These are phyloP conservation scores for Eragrostis tef DNA, from an alignment of 202 grass and related monocot genomes.

Conservation along the genomic window DNA sequence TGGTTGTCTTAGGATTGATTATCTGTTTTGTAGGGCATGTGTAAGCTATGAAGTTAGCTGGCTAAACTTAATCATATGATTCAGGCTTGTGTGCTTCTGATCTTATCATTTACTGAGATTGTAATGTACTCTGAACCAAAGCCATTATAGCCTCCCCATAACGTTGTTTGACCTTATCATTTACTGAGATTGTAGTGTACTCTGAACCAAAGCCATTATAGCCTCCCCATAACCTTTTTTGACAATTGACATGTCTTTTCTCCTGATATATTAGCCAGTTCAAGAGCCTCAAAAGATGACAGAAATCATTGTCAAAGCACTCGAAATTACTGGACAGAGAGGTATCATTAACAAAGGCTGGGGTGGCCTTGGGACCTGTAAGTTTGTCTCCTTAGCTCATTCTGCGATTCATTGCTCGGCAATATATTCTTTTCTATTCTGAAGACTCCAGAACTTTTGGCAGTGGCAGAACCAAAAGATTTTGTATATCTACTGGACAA, in stretches of 20 bases:
- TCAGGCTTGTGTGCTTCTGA: conserved; percentile 1
- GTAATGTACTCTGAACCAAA: conserved; percentile 10
- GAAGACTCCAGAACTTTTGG: conserved; percentile 33
- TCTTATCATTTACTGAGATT: conserved; percentile 2
- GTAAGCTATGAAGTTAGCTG: not conserved
- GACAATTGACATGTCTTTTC: conserved; percentile 39
- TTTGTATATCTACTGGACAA: conserved; percentile 85
- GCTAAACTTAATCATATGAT: conserved; percentile 30
- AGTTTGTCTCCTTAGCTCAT: conserved; percentile 44
- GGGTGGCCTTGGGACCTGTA: conserved; percentile 94
- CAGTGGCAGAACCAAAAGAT: conserved; percentile 83
- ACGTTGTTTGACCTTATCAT: not conserved
- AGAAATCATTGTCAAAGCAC: conserved; percentile 75
- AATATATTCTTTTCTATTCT: conserved; percentile 42
- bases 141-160: not conserved
- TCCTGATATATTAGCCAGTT: conserved; percentile 64
- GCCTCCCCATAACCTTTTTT: not conserved
- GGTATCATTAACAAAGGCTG: conserved; percentile 96
- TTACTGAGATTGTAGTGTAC: conserved; percentile 16
- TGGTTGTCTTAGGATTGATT: not conserved
- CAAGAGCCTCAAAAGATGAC: conserved; percentile 93
- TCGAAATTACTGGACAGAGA: conserved; percentile 80
- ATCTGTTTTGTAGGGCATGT: not conserved
- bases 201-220: conserved; percentile 15
- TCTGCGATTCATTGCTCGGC: conserved; percentile 24